Conservation (phyloP, 768 basidiomycete genomes). For the Russula foetens region DNA sequence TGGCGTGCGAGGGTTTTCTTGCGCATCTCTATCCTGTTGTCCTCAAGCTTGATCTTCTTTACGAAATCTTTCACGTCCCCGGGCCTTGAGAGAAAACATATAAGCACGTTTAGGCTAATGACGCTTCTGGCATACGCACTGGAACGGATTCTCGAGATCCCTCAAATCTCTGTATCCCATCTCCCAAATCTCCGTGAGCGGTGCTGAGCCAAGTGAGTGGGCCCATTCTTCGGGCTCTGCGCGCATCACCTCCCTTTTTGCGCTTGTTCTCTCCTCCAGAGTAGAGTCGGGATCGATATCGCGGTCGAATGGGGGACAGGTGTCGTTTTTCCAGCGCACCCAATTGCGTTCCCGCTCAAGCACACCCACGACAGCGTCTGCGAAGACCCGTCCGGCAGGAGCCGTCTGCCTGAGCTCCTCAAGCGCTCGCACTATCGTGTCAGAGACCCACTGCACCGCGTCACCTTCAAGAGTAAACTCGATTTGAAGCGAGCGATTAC, state of each 20-base stretch:
- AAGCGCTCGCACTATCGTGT: constrained; percentile 47
- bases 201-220: constrained; percentile 56
- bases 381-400: constrained; percentile 68
- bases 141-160: constrained; percentile 60
- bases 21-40: constrained; percentile 49
- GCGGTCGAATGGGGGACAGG: constrained; percentile 74
- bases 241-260: constrained; percentile 44
- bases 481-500: constrained; percentile 77
- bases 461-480: constrained; percentile 65
- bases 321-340: constrained; percentile 83
- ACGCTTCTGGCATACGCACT: constrained; percentile 34
- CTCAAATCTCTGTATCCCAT: constrained; percentile 62
- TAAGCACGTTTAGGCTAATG: neutral
- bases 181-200: constrained; percentile 76
- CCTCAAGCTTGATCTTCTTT: constrained; percentile 60
- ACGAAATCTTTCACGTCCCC: constrained; percentile 71
- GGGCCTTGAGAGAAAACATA: constrained; percentile 34
- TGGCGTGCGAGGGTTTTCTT: constrained; percentile 33
- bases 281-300: constrained; percentile 49
- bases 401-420: constrained; percentile 63
- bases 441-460: constrained; percentile 72
- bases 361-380: constrained; percentile 62
- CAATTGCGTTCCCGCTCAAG: constrained; percentile 83
- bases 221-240: constrained; percentile 54
- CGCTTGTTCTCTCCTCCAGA: constrained; percentile 54